Evolutionary conservation across 352 stramenopile genomes (phyloP), one percentile per base, ranked within the genome.

Genomic region (Phytophthora niederhauseri): DNA sequence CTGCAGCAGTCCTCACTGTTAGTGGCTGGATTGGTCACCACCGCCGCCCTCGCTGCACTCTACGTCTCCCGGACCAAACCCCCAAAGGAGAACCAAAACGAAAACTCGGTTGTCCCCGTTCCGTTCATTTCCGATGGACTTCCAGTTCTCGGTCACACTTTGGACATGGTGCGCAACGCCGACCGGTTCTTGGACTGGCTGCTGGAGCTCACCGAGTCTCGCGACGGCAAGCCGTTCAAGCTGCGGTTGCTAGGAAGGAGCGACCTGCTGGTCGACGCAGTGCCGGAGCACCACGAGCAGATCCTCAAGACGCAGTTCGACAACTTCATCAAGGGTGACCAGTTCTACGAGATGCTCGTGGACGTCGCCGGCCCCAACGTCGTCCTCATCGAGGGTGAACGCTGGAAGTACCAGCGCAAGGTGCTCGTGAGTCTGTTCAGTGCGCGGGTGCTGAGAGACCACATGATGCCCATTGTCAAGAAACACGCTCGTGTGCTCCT

Each of bases 381-480:
- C 49, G 83, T 91, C 24, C 52, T 71, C 19, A 50, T 66, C 19
- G 68, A 79, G 19, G 63, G 58, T 41, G 64, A 68, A 41, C 30
- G 24, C 12, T 79, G 72, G 67, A 57, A 64, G 30, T 66, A 63
- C 57, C 72, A 79, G 60, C 72, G 72, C 38, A 73, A 76, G 61
- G 53, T 61, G 8, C 54, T 66, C 12, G 57, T 49, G 38, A 66
- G 59, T 26, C 66, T 78, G 22, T 66, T 66, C 49, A 59, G 20
- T 6, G 50, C 34, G 31, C 48, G 59, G n/a, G 20, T 26, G 49
- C 49, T 66, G 34, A 41, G 60, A 19, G 36, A 66, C 1, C 20
- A 31, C 19, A 66, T 66, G 59, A 24, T 30, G 20, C 50, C 50
- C 4, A 43, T 60, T 28, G 34, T 54, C 14, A 34, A 31, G 24